Conservation (phyloP, 495 filamentous ascomycete species). For the Glutinoglossum americanum region DNA sequence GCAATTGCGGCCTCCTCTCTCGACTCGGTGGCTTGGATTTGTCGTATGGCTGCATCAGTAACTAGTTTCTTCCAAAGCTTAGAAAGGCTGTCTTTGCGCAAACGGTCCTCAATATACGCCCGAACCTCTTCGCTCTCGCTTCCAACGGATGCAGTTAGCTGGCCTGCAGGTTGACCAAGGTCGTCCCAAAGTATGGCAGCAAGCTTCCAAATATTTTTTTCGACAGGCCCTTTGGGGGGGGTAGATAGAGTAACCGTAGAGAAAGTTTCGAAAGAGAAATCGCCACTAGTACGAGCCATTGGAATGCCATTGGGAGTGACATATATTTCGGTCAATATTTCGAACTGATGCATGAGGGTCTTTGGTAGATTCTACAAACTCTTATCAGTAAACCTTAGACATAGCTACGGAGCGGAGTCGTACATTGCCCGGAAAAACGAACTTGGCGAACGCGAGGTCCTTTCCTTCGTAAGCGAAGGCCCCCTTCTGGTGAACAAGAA, state of each 20-base stretch:
- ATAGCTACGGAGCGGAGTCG: not conserved
- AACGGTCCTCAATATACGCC: conserved; percentile 20
- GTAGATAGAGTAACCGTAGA: conserved; percentile 11
- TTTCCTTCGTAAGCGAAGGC: conserved; percentile 4
- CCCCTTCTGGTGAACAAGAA: not conserved
- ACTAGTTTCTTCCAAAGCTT: conserved; percentile 43
- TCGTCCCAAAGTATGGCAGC: conserved; percentile 76
- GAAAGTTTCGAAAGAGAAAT: conserved; percentile 20
- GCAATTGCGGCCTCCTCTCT: conserved; percentile 70
- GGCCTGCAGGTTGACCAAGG: conserved; percentile 21
- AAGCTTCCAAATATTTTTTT: conserved; percentile 49
- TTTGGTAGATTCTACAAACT: not conserved
- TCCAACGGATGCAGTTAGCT: conserved; percentile 21
- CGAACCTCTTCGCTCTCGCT: conserved; percentile 16
- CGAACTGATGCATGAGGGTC: not conserved
- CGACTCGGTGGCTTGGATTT: conserved; percentile 27
- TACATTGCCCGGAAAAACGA: not conserved
- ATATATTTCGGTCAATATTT: not conserved
- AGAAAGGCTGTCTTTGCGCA: conserved; percentile 34
- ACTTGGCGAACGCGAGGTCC: conserved; percentile 4
- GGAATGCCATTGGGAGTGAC: conserved; percentile 15
- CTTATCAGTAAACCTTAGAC: not conserved
- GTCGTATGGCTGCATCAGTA: conserved; percentile 27
- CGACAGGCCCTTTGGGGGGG: conserved; percentile 20
- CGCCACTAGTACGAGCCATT: conserved; percentile 16